These are phyloP conservation scores for Myriosclerotinia curreyana DNA, from an alignment of 2,329 filamentous ascomycete species.

Conservation along the genomic window DNA sequence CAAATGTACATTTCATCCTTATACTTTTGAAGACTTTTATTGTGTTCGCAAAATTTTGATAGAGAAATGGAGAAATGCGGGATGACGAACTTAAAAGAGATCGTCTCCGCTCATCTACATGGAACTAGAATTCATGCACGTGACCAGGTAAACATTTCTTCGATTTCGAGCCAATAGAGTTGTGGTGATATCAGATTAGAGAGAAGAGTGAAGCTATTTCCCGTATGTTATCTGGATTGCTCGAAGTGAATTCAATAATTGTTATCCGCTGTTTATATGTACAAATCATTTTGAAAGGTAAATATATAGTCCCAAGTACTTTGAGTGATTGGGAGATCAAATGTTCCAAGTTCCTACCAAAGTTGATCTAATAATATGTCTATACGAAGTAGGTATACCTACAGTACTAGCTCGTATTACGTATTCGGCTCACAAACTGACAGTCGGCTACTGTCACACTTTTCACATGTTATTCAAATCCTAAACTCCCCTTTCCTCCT, in stretches of 20 bases:
- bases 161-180: background rate
- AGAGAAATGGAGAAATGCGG: constrained; percentile 18
- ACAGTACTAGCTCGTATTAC: no score
- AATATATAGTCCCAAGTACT: background rate
- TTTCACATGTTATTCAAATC: background rate
- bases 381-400: no score
- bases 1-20: constrained; percentile 17
- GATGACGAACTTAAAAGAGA: constrained; percentile 16
- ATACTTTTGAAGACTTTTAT: background rate
- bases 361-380: no score
- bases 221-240: background rate
- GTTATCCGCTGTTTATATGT: background rate
- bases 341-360: background rate
- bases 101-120: background rate
- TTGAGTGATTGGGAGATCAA: no score
- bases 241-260: background rate
- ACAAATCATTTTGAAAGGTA: background rate
- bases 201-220: background rate
- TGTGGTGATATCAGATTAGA: background rate
- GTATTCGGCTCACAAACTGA: background rate
- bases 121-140: background rate
- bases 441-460: background rate
- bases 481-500: no score
- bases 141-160: background rate
- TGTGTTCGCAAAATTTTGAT: background rate